Conservation (phyloP, 257 asterid species). For the Sherardia arvensis region DNA sequence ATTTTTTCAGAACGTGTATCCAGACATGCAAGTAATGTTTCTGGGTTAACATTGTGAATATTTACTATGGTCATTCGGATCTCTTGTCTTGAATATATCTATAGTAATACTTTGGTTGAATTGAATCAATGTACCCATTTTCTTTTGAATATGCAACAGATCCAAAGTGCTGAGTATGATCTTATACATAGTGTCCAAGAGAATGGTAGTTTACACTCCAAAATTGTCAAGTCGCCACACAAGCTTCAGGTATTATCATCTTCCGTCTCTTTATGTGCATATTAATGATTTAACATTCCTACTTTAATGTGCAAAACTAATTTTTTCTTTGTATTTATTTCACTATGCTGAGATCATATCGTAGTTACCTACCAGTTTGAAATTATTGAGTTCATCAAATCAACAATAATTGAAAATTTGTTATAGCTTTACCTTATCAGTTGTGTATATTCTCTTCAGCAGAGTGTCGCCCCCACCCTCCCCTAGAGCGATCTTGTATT, state of each 20-base stretch:
- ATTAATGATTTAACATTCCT: not conserved
- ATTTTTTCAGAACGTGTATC: not conserved
- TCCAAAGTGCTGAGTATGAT: conserved; percentile 63
- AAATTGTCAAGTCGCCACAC: conserved; percentile 91
- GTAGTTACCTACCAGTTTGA: not conserved
- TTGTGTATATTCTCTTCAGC: not conserved
- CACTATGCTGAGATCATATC: not conserved
- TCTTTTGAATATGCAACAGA: conserved; percentile 30
- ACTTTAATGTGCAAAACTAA: not conserved
- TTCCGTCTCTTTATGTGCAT: not conserved
- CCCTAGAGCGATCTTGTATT: not conserved
- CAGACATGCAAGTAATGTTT: not conserved
- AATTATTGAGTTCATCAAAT: not conserved
- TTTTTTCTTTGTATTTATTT: not conserved
- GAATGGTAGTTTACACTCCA: conserved; percentile 74
- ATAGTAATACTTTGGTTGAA: conserved; percentile 8
- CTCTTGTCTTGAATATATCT: not conserved
- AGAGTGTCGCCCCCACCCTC: not conserved
- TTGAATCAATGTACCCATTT: not conserved
- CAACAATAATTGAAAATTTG: not conserved
- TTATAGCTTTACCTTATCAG: not conserved
- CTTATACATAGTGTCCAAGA: conserved; percentile 68
- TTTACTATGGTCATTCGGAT: not conserved
- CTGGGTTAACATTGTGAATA: not conserved
- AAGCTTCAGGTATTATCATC: conserved; percentile 72